Conservation (phyloP, 2,329 filamentous ascomycete species). For the Arthrobotrys megalospora region DNA sequence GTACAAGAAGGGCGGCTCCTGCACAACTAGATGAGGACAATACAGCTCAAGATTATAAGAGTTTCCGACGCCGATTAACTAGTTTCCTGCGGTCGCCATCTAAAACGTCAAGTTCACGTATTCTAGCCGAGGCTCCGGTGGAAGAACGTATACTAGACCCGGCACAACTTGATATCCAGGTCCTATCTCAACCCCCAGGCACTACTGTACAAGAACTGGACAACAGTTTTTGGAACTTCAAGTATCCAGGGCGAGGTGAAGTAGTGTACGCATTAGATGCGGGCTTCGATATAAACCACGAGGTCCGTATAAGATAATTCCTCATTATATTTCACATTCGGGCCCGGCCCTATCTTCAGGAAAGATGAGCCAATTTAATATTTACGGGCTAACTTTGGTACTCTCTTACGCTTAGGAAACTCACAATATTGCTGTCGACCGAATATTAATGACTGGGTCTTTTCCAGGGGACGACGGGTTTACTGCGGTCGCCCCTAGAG, state of each 20-base stretch:
- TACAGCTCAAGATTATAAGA: too few relatives aligned
- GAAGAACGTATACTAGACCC: neutral
- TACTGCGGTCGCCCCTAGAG: neutral
- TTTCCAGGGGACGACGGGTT: constrained; percentile 30
- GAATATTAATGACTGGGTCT: constrained; percentile 8
- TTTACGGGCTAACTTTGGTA: neutral
- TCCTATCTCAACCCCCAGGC: constrained; percentile 25
- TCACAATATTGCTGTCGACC: neutral
- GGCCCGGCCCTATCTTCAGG: too few relatives aligned
- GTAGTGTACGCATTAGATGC: constrained; percentile 21
- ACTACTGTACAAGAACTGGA: neutral
- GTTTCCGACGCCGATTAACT: too few relatives aligned
- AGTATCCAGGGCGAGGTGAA: constrained; percentile 7
- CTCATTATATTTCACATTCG: neutral
- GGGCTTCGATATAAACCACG: constrained; percentile 31
- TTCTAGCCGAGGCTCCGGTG: neutral
- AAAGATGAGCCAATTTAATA: too few relatives aligned
- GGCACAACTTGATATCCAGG: neutral
- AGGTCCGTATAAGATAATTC: neutral
- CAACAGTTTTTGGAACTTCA: constrained; percentile 26
- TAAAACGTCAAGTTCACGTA: neutral
- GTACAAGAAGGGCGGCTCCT: too few relatives aligned
- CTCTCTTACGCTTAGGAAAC: constrained; percentile 13
- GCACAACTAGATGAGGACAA: too few relatives aligned
- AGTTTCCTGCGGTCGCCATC: too few relatives aligned